These are phyloP conservation scores for Hebeloma cylindrosporum DNA, from an alignment of 768 basidiomycete genomes.

Conservation along the genomic window DNA sequence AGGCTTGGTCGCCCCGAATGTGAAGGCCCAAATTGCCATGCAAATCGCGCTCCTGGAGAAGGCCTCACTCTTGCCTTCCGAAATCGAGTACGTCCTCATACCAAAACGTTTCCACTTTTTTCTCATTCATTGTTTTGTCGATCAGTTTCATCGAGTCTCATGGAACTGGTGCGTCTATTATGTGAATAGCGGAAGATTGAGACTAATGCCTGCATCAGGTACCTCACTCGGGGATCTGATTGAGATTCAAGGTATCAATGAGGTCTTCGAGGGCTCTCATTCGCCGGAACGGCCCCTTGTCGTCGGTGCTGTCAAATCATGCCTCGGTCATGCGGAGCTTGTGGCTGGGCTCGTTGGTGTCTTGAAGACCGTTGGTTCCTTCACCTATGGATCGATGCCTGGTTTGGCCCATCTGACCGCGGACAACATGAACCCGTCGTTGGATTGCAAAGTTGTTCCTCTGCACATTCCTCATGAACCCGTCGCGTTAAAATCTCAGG, in stretches of 20 bases:
- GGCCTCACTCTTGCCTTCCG: slow-evolving; percentile 27
- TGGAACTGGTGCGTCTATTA: slow-evolving; percentile 29
- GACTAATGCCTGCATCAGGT: slow-evolving; percentile 19
- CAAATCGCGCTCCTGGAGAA: slow-evolving; percentile 30
- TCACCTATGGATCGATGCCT: slow-evolving; percentile 28
- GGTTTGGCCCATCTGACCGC: slow-evolving; percentile 31
- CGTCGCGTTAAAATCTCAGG: slow-evolving; percentile 17
- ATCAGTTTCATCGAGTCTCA: slow-evolving; percentile 37
- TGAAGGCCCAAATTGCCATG: slow-evolving; percentile 32
- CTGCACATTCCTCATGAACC: slow-evolving; percentile 28
- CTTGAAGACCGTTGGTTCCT: slow-evolving; percentile 28
- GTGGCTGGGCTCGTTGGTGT: slow-evolving; percentile 34
- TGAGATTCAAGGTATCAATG: slow-evolving; percentile 37
- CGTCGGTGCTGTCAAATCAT: slow-evolving; percentile 34
- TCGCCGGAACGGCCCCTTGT: slow-evolving; percentile 29
- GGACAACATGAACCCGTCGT: slow-evolving; percentile 32
- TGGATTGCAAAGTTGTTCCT: slow-evolving; percentile 32
- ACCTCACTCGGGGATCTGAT: slow-evolving; percentile 36
- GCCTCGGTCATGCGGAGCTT: slow-evolving; percentile 35
- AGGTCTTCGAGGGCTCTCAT: slow-evolving; percentile 34
- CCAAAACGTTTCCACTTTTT: not conserved
- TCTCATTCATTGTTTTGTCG: not conserved
- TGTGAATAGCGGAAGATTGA: not conserved
- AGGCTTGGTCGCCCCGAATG: slow-evolving; percentile 35
- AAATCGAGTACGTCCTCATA: slow-evolving; percentile 33